phyloP scores from a whole-genome alignment of 1,139 yeast genomes.

The Yamadazyma dendronema region DNA sequence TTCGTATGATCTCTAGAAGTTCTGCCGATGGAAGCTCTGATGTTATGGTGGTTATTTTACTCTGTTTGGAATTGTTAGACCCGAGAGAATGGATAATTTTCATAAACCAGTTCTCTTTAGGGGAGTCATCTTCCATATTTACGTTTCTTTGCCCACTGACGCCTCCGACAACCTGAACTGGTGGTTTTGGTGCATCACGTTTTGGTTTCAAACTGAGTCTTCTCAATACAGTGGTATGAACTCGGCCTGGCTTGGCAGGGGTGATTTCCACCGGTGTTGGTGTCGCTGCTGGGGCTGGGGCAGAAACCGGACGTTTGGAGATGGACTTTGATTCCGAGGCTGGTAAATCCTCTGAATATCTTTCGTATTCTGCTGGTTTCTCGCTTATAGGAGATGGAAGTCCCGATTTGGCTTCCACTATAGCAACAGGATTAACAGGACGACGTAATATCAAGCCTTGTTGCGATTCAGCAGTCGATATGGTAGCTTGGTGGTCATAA shows the following conservation, averaged over 20 bases:
- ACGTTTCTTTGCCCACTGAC: neutral
- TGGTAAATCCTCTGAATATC: neutral
- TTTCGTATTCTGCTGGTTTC: constrained; percentile 1
- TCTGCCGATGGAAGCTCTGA: constrained; percentile 30
- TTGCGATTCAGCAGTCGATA: constrained; percentile 6
- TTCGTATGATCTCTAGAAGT: constrained; percentile 33
- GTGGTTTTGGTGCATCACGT: constrained; percentile 46
- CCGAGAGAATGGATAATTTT: constrained; percentile 31
- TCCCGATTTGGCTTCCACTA: constrained; percentile 5
- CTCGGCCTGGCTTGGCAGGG: constrained; percentile 23
- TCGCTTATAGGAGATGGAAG: constrained; percentile 7
- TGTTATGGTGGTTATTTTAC: constrained; percentile 33
- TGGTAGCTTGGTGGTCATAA: constrained; percentile 5
- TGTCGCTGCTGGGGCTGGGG: neutral
- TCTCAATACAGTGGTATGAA: constrained; percentile 28
- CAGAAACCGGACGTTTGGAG: neutral
- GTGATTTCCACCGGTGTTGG: constrained; percentile 5
- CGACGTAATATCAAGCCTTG: constrained; percentile 5
- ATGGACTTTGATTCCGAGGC: neutral
- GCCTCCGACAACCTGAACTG: constrained; percentile 13
- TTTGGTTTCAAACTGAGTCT: constrained; percentile 40
- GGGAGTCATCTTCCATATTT: constrained; percentile 8
- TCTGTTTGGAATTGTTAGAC: constrained; percentile 3
- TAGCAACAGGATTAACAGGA: constrained; percentile 5
- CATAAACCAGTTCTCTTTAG: constrained; percentile 37